Conservation (phyloP, 345 rosid species). For the Reutealis trisperma region DNA sequence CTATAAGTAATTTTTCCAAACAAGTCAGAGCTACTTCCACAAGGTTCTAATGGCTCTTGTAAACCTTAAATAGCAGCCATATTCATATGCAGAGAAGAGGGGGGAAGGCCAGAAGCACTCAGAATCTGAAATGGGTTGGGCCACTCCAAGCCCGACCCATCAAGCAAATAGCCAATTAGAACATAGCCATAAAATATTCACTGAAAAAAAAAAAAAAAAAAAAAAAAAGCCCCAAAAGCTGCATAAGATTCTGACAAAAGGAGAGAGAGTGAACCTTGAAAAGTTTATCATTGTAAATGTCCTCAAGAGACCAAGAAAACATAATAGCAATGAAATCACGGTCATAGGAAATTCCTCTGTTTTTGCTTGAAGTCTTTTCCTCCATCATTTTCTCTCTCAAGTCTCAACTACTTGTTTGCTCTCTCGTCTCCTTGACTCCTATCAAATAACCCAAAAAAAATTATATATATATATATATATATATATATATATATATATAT, state of each 20-base stretch:
- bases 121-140: too few species aligned
- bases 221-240: too few species aligned
- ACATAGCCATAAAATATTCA: neutral
- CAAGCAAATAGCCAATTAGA: neutral
- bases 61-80: too few species aligned
- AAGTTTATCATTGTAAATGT: slow-evolving; percentile 36
- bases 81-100: too few species aligned
- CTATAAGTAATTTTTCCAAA: too few species aligned
- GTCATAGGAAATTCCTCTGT: neutral
- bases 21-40: too few species aligned
- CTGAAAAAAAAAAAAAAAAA: neutral
- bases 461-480: too few species aligned
- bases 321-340: neutral
- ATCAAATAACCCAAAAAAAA: neutral
- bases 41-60: too few species aligned
- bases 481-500: too few species aligned
- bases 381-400: neutral
- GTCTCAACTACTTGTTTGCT: neutral
- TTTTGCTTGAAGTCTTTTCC: neutral
- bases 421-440: neutral
- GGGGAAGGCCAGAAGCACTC: too few species aligned
- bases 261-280: slow-evolving; percentile 26
- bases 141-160: too few species aligned
- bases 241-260: too few species aligned
- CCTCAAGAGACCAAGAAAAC: slow-evolving; percentile 38